phyloP scores from a whole-genome alignment of 768 basidiomycete genomes.

The Tulasnella sp. region DNA sequence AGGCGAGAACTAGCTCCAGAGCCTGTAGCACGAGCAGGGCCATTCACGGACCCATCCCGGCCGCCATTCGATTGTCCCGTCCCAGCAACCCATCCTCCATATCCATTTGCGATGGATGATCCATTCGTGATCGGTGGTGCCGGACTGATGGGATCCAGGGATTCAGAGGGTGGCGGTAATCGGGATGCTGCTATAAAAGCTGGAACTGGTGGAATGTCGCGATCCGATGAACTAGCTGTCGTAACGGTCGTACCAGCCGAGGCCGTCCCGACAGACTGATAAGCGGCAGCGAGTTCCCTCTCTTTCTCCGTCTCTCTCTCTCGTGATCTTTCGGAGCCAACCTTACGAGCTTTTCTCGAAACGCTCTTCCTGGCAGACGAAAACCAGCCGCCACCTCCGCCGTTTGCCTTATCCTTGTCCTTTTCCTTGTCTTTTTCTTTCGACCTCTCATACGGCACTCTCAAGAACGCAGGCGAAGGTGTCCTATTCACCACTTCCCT shows the following conservation, averaged over 20 bases:
- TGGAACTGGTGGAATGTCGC: too few species aligned
- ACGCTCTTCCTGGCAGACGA: conserved; percentile 13
- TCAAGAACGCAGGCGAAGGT: background rate
- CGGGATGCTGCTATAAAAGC: too few species aligned
- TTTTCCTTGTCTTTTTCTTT: conserved; percentile 11
- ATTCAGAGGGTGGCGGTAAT: too few species aligned
- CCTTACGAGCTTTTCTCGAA: background rate
- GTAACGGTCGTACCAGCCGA: background rate
- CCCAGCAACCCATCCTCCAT: background rate
- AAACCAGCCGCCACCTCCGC: conserved; percentile 1
- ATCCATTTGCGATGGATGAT: background rate
- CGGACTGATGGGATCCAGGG: too few species aligned
- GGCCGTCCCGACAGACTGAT: background rate
- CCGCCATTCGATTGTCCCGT: background rate
- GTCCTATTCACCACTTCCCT: too few species aligned
- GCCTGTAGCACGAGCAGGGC: background rate
- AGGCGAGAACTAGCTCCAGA: background rate
- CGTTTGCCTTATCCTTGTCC: background rate
- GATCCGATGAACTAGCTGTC: too few species aligned
- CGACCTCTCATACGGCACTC: background rate
- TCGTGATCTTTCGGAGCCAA: background rate
- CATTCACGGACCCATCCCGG: background rate
- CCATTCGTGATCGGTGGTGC: too few species aligned
- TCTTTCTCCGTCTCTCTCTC: too few species aligned
- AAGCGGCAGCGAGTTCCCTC: too few species aligned